These are phyloP conservation scores for Tolypocladium capitatum DNA, from an alignment of 2,329 filamentous ascomycete genomes.

Conservation along the genomic window DNA sequence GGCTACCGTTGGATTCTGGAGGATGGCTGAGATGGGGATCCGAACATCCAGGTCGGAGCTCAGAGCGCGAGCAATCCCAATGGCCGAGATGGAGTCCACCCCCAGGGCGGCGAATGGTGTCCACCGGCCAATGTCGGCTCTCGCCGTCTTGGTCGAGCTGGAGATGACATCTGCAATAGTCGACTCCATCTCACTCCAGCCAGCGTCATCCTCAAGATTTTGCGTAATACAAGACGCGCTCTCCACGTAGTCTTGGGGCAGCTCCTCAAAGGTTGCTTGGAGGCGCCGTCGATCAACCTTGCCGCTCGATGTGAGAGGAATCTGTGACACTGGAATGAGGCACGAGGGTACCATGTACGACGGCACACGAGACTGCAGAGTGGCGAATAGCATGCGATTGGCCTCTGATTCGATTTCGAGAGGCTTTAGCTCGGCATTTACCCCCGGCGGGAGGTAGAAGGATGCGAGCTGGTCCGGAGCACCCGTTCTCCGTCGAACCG, in stretches of 20 bases:
- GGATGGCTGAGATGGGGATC: slow-evolving; percentile 53
- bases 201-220: slow-evolving; percentile 17
- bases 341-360: slow-evolving; percentile 69
- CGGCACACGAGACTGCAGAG: slow-evolving; percentile 45
- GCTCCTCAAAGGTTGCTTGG: slow-evolving; percentile 26
- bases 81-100: slow-evolving; percentile 72
- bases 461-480: slow-evolving; percentile 44
- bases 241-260: slow-evolving; percentile 34
- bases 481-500: slow-evolving; percentile 30
- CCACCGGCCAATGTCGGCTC: slow-evolving; percentile 40
- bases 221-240: slow-evolving; percentile 11
- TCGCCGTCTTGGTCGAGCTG: slow-evolving; percentile 30
- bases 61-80: slow-evolving; percentile 50
- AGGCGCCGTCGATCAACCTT: slow-evolving; percentile 56
- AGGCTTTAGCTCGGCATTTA: slow-evolving; percentile 16
- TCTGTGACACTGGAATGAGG: slow-evolving; percentile 52
- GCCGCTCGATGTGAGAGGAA: slow-evolving; percentile 62
- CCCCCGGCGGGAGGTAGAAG: slow-evolving; percentile 48
- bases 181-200: slow-evolving; percentile 43
- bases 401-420: slow-evolving; percentile 21
- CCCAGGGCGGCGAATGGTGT: slow-evolving; percentile 69
- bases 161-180: slow-evolving; percentile 42
- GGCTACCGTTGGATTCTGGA: slow-evolving; percentile 55
- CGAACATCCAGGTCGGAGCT: slow-evolving; percentile 28
- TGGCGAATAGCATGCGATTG: slow-evolving; percentile 36